These are phyloP conservation scores for Scleroderma citrinum DNA, from an alignment of 768 basidiomycete species.

Conservation along the genomic window DNA sequence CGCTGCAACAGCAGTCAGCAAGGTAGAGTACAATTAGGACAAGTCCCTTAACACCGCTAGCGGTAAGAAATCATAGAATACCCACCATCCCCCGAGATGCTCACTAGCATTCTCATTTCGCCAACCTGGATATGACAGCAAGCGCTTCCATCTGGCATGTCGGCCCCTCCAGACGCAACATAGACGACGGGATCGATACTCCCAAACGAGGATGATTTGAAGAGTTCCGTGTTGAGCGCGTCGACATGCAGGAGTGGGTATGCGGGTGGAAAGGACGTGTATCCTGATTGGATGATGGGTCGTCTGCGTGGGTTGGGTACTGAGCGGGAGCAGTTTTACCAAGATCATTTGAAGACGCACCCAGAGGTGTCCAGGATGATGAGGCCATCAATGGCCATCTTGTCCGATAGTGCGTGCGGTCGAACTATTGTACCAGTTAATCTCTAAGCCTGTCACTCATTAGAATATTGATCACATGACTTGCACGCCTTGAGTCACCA, in stretches of 20 bases:
- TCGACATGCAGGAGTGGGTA: conserved; percentile 87
- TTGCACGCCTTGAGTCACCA: too few relatives aligned
- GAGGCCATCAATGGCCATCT: conserved; percentile 76
- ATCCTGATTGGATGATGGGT: conserved; percentile 87
- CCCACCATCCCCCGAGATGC: conserved; percentile 81
- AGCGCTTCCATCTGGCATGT: conserved; percentile 48
- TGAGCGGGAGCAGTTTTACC: conserved; percentile 3
- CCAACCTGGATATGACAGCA: conserved; percentile 78
- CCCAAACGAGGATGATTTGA: conserved; percentile 45
- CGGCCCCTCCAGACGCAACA: conserved; percentile 41
- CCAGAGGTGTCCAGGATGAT: conserved; percentile 73
- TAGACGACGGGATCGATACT: conserved; percentile 74
- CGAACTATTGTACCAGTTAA: too few relatives aligned
- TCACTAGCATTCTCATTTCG: conserved; percentile 73
- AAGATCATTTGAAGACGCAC: conserved; percentile 36
- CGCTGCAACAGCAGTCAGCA: conserved; percentile 38
- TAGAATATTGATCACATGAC: too few relatives aligned
- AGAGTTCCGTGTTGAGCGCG: conserved; percentile 68
- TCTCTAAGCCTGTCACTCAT: too few relatives aligned
- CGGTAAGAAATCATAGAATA: conserved; percentile 7
- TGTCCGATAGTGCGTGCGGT: not conserved
- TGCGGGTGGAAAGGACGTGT: conserved; percentile 67
- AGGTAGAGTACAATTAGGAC: not conserved
- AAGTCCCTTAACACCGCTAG: not conserved
- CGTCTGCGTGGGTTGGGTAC: conserved; percentile 35